These are phyloP conservation scores for Albifimbria verrucaria DNA, from an alignment of 2,329 filamentous ascomycete species.

Conservation along the genomic window DNA sequence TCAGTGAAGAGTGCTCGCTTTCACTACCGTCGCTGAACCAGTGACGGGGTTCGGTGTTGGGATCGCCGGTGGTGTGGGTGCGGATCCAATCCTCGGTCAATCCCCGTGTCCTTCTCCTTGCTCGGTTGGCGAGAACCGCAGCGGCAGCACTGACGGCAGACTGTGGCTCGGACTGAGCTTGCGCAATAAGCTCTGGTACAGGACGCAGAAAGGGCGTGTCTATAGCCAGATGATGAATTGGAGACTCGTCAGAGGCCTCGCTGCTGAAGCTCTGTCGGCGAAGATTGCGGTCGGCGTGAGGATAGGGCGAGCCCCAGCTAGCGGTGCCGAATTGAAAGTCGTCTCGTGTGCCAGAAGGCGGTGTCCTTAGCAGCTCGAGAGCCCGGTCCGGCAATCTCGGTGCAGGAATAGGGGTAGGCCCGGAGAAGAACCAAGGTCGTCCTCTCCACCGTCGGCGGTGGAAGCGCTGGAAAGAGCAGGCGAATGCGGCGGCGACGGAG, in stretches of 20 bases:
- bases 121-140: constrained; percentile 61
- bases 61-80: constrained; percentile 72
- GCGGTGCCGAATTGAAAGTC: constrained; percentile 60
- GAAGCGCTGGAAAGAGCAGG: constrained; percentile 61
- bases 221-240: constrained; percentile 59
- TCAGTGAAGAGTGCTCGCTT: constrained; percentile 74
- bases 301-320: constrained; percentile 91
- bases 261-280: constrained; percentile 54
- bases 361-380: constrained; percentile 53
- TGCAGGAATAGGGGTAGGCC: constrained; percentile 55
- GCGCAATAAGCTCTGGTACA: constrained; percentile 41
- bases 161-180: constrained; percentile 23
- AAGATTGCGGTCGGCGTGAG: constrained; percentile 55
- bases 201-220: constrained; percentile 61
- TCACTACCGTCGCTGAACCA: constrained; percentile 76
- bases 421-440: constrained; percentile 51
- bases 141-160: constrained; percentile 50
- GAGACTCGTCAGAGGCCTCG: constrained; percentile 57
- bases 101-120: constrained; percentile 55
- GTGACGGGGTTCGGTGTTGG: constrained; percentile 67
- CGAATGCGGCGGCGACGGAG: constrained; percentile 42
- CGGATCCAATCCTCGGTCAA: constrained; percentile 85
- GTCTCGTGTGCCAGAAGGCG: constrained; percentile 32
- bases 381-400: constrained; percentile 57
- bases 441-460: constrained; percentile 56